Base-by-base conservation (phyloP, 805 yeast genomes). In the Yamadazyma endophytica region DNA sequence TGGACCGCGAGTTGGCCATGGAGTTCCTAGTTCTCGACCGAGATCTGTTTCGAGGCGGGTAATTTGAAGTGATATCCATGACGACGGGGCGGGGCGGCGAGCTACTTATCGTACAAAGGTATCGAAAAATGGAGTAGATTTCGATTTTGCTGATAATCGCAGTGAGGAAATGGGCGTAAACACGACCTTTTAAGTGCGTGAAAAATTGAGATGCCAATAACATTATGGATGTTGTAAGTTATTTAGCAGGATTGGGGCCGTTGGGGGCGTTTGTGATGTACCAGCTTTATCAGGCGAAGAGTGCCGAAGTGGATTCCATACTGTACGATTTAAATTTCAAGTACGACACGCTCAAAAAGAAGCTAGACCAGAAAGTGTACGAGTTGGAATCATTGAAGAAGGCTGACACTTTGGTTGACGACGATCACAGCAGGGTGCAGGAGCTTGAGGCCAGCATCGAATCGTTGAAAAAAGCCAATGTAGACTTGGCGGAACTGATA, bases 1-100 rank as follows among this genome's bases (percentile, higher is more conserved):
- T 52, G 8, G 64, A 50, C 26, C 69, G 44, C 4, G 66, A 54
- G 37, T 46, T 57, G 18, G 61, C 59, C 8, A 56, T 46, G 1
- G 61, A 44, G 33, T 50, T 54, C 40, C 67, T 47, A 5, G 68
- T 54, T 29, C 59, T 44, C 13, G 62, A 47, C 14, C 50, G 25
- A 13, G 50, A 43, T 32, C 52, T 33, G 19, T 32, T 33, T 26
- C 33, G 23, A 6, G 15, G 17, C 21, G 25, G 27, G 21, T 31
- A 31, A 13, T 26, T 28, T 19, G 38, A 40, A 11, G 39, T 36
- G 9, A 43, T 37, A 18, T 44, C 48, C 47, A 43, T 43, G 13
- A n/a, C n/a, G n/a, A n/a, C n/a, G n/a, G n/a, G n/a, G n/a, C n/a
- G n/a, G n/a, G n/a, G n/a, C n/a, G n/a, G n/a, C n/a, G n/a, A n/a